phyloP scores from a whole-genome alignment of 2,329 filamentous ascomycete genomes.

The Diaporthe ampelina region DNA sequence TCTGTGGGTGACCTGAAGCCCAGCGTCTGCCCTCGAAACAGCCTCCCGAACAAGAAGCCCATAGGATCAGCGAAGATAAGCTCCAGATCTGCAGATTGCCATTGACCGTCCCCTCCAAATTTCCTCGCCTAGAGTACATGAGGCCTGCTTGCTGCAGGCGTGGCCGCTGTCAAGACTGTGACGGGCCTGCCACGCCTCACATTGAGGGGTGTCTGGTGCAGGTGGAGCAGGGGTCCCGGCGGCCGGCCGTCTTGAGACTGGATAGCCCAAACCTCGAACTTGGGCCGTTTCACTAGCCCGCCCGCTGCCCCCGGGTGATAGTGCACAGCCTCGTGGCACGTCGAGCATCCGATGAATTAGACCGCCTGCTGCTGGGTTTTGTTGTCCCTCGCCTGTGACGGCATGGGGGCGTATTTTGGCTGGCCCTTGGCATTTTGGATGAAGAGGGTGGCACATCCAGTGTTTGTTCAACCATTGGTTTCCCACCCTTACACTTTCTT shows the following conservation, averaged over 20 bases:
- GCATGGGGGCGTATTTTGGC: not conserved
- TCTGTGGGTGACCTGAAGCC: constrained; percentile 4
- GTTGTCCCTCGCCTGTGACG: constrained; percentile 4
- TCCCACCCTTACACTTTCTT: constrained; percentile 43
- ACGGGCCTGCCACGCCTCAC: constrained; percentile 1
- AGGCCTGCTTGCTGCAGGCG: not conserved
- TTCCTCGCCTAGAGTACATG: not conserved
- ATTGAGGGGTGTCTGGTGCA: constrained; percentile 10
- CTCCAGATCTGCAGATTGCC: constrained; percentile 21
- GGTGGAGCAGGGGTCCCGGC: constrained; percentile 36
- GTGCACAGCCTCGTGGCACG: constrained; percentile 37
- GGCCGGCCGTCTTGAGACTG: constrained; percentile 38
- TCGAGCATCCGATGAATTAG: constrained; percentile 31
- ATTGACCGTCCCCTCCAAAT: constrained; percentile 24
- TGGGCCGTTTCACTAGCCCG: constrained; percentile 37
- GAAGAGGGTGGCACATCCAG: constrained; percentile 43
- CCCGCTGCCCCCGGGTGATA: not conserved
- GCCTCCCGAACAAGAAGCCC: constrained; percentile 1
- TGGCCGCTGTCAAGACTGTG: constrained; percentile 8
- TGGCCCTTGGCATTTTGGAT: constrained; percentile 22
- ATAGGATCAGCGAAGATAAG: constrained; percentile 14
- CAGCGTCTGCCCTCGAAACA: constrained; percentile 8
- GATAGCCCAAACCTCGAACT: constrained; percentile 40
- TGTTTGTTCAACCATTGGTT: constrained; percentile 42
- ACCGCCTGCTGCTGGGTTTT: not conserved